Evolutionary conservation across 2,329 filamentous ascomycete genomes (phyloP).

Genomic region (Cladosporium sp.): DNA sequence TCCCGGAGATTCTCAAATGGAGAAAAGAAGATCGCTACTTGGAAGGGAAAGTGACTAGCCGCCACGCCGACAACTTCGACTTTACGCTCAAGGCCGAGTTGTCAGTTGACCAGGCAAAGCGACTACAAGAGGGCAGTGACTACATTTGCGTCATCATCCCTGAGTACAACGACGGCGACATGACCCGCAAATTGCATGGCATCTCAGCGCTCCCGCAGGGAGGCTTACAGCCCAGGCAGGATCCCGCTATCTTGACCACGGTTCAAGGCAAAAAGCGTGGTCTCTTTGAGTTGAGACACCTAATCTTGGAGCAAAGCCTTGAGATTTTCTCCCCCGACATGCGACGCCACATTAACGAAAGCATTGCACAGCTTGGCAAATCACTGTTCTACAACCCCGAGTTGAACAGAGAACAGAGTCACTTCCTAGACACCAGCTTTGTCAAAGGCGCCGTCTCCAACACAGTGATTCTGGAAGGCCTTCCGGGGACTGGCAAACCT

Average conservation of each 20-base stretch:
- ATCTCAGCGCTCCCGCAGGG: background rate
- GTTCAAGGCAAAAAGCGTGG: background rate
- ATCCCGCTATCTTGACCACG: background rate
- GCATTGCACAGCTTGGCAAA: background rate
- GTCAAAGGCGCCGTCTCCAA: background rate
- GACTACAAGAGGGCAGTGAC: background rate
- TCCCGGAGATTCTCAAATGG: background rate
- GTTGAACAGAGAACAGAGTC: background rate
- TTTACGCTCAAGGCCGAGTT: too few relatives aligned
- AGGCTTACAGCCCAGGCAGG: background rate
- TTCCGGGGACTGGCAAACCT: conserved; percentile 11
- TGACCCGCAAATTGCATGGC: background rate
- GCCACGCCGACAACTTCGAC: background rate
- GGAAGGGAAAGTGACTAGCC: background rate
- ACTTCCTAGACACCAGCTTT: background rate
- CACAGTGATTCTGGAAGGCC: conserved; percentile 3
- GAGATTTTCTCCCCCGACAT: background rate
- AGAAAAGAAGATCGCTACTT: background rate
- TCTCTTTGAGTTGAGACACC: background rate
- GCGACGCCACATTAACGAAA: background rate
- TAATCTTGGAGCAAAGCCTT: background rate
- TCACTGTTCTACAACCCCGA: background rate
- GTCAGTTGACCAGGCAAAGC: too few relatives aligned
- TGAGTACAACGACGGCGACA: background rate
- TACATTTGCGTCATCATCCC: background rate